phyloP scores from a whole-genome alignment of 2,329 filamentous ascomycete species.

The Pestalotiopsis sp. region DNA sequence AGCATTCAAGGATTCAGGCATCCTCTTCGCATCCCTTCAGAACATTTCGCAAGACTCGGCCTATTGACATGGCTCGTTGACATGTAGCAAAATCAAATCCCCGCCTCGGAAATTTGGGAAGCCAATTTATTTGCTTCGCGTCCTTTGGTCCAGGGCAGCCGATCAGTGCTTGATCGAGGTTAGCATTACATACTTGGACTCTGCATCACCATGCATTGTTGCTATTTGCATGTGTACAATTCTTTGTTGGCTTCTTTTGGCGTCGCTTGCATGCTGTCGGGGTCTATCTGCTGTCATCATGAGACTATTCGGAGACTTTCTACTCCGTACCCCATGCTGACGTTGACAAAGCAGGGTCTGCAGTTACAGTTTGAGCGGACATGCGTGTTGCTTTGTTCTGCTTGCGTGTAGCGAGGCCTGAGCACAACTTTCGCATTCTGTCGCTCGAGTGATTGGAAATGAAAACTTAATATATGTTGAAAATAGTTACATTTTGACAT shows the following conservation, averaged over 20 bases:
- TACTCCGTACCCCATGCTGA: background rate
- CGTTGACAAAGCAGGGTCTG: background rate
- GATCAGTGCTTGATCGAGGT: constrained; percentile 3
- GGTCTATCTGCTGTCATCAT: no score
- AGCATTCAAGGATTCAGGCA: background rate
- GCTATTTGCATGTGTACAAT: background rate
- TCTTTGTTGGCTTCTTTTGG: background rate
- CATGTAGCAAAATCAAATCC: background rate
- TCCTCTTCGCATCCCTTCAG: no score
- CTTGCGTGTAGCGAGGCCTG: no score
- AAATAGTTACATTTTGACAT: background rate
- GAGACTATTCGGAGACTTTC: no score
- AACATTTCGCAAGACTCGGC: background rate
- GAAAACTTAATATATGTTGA: no score
- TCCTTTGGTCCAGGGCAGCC: background rate
- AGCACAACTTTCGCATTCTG: no score
- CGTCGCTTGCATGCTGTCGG: background rate
- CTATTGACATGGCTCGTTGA: background rate
- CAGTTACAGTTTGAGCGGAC: background rate
- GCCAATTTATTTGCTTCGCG: constrained; percentile 7
- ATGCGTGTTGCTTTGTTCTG: no score
- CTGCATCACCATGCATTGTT: background rate
- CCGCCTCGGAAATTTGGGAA: constrained; percentile 7
- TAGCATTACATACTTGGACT: background rate
- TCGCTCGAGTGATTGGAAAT: no score